Evolutionary conservation across 345 rosid genomes (phyloP), one percentile per base, ranked within the genome.

Genomic region (Durio zibethinus): DNA sequence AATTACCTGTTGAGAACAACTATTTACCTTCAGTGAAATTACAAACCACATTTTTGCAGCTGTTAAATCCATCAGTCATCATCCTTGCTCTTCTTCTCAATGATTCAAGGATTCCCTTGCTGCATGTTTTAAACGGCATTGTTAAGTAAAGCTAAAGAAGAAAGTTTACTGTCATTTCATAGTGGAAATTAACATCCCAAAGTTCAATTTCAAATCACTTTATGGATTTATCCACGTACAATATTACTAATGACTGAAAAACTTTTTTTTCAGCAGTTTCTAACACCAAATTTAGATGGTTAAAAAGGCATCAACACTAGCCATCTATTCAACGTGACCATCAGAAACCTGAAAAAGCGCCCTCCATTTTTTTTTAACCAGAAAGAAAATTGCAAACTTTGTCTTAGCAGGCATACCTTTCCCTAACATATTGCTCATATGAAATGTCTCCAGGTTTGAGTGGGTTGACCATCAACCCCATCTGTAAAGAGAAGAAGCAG

Each of bases 51-150:
- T 95, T 95, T 83, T 84, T 91, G 91, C 98, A 92, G 92, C 97
- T 92, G 89, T 95, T 93, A 86, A 95, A 95, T 82, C 99, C 98
- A 72, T 95, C 99, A 52, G 99, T 95, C 99, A 95, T 95, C 25
- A 95, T 75, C 81, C 80, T 89, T 72, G 99, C 99, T 80, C 98
- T 92, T 86, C 91, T 90, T 83, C 96, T 92, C 75, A 95, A 85
- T 0, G 99, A 95, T 82, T 93, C 93, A 76, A 95, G 87, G 81
- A 93, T 86, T 59, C 97, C 98, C 82, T 92, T 87, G 90, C 99
- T 95, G 83, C 79, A 84, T 6, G 70, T 69, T 78, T 29, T 38
- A 76, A 1, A 59, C 15, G 40, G 62, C 8, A 69, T 4, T 5
- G 62, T 80, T 69, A 77, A 16, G 62, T 21, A 45, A 47, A 35